A percentile compares a stretch with the other conserved stretches of the same genome.
phyloP scores from a whole-genome alignment of 345 rosid genomes.

The Rhizophora apiculata region DNA sequence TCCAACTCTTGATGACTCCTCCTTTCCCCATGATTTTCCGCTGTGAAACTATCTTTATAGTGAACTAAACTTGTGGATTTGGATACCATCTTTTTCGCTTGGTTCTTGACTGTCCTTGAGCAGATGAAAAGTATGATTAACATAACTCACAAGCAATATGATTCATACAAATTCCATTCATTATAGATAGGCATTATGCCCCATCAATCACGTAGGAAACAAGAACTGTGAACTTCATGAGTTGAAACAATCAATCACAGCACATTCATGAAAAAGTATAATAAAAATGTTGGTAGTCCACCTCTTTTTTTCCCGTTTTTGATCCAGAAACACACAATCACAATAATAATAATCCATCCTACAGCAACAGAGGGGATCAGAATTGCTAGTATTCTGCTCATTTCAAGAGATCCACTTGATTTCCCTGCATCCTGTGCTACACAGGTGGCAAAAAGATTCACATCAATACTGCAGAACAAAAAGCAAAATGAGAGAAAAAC shows the following conservation, averaged over 20 bases:
- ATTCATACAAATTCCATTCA: not conserved
- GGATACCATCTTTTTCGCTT: not conserved
- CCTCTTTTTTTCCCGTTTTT: too few relatives aligned
- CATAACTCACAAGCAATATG: not conserved
- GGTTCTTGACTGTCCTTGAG: slow-evolving; percentile 9
- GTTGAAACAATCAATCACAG: not conserved
- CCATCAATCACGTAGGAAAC: not conserved
- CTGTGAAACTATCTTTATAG: too few relatives aligned
- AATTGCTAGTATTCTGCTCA: not conserved
- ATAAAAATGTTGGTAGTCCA: not conserved
- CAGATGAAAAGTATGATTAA: not conserved
- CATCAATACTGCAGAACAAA: not conserved
- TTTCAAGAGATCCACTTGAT: too few relatives aligned
- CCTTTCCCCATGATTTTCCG: too few relatives aligned
- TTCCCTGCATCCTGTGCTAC: too few relatives aligned
- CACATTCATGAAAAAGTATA: too few relatives aligned
- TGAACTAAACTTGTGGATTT: too few relatives aligned
- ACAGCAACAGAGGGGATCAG: too few relatives aligned
- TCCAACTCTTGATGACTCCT: too few relatives aligned
- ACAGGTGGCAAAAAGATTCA: not conserved
- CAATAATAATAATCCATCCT: too few relatives aligned
- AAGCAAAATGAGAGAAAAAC: not conserved
- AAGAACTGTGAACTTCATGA: not conserved
- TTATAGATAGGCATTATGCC: too few relatives aligned
- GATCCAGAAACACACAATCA: too few relatives aligned